Evolutionary conservation across 2,329 filamentous ascomycete genomes (phyloP).

Genomic region (Fragosphaeria purpurea): DNA sequence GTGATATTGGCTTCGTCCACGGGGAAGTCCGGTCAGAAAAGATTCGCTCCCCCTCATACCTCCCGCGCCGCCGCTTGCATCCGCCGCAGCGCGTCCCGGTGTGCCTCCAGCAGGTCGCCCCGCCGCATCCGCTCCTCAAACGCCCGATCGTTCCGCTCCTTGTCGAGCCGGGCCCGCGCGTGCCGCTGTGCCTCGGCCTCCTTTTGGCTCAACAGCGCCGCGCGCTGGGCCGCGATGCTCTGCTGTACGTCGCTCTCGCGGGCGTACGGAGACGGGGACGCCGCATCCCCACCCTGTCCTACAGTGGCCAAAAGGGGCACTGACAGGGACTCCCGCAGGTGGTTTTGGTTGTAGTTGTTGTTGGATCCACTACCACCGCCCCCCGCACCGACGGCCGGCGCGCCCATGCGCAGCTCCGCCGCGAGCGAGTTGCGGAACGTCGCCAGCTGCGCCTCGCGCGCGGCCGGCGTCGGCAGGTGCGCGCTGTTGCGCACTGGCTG

Average conservation of each 20-base stretch:
- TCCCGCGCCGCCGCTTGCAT: slow-evolving; percentile 48
- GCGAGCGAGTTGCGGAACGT: slow-evolving; percentile 58
- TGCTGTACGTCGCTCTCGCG: slow-evolving; percentile 33
- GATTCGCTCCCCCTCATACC: neutral
- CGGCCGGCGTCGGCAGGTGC: slow-evolving; percentile 28
- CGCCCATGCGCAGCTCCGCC: slow-evolving; percentile 44
- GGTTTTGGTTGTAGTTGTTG: too few relatives aligned
- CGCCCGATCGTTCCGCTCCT: slow-evolving; percentile 48
- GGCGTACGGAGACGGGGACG: slow-evolving; percentile 11
- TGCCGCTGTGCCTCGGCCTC: slow-evolving; percentile 51
- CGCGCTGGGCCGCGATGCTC: slow-evolving; percentile 45
- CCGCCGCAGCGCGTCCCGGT: slow-evolving; percentile 67
- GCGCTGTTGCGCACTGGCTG: slow-evolving; percentile 39
- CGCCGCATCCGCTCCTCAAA: slow-evolving; percentile 70
- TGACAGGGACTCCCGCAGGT: slow-evolving; percentile 7
- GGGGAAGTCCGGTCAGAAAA: too few relatives aligned
- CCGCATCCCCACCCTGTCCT: neutral
- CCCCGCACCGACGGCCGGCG: slow-evolving; percentile 21
- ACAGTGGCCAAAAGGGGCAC: slow-evolving; percentile 22
- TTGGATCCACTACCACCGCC: neutral
- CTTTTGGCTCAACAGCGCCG: slow-evolving; percentile 48
- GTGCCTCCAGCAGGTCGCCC: slow-evolving; percentile 63
- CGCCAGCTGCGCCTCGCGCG: slow-evolving; percentile 50
- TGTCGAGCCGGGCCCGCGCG: slow-evolving; percentile 47
- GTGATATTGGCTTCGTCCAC: too few relatives aligned